Evolutionary conservation across 257 asterid genomes (phyloP), one percentile per base, ranked within the genome.

Genomic region (Phtheirospermum japonicum): DNA sequence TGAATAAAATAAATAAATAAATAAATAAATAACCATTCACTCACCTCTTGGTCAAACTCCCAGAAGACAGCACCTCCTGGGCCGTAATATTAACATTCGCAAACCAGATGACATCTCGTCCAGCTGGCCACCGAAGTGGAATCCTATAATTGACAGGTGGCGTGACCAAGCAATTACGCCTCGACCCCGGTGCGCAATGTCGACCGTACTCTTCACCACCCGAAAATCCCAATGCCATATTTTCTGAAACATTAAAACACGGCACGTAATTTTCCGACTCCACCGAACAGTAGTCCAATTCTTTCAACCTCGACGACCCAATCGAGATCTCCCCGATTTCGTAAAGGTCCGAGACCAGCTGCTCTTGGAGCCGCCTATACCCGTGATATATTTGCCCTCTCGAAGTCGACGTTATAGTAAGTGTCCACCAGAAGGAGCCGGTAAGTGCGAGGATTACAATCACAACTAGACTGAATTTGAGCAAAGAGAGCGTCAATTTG

Each of bases 71-170:
- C 68, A 93, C 96, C 80, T 93, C 96, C 70, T 93, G 97, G 8
- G 97, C 99, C 11, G 97, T 93, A 79, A 93, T 89, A 63, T 93
- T 87, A 66, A 93, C 96, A 77, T 93, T 93, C n/a, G 92, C 94
- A 53, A 79, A 84, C 99, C 99, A 93, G 75, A 93, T 93, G 66
- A 93, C 86, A 71, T 93, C 97, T 68, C 80, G 85, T 61, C 99
- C 99, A 39, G 90, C 73, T 55, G 99, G 96, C 99, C 99, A 93
- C 60, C 96, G 73, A 7, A 89, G 85, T 54, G 99, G 97, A 59
- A 79, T 80, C 77, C 82, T 83, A 70, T 93, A 89, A 70, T 93
- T 87, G 65, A 73, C 75, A 39, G 99, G 96, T 20, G 95, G 84
- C 55, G 82, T 85, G 65, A 93, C 96, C 90, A 93, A 78, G 76